These are phyloP conservation scores for Apostasia shenzhenica DNA, from an alignment of 106 monocot genomes.

Conservation along the genomic window DNA sequence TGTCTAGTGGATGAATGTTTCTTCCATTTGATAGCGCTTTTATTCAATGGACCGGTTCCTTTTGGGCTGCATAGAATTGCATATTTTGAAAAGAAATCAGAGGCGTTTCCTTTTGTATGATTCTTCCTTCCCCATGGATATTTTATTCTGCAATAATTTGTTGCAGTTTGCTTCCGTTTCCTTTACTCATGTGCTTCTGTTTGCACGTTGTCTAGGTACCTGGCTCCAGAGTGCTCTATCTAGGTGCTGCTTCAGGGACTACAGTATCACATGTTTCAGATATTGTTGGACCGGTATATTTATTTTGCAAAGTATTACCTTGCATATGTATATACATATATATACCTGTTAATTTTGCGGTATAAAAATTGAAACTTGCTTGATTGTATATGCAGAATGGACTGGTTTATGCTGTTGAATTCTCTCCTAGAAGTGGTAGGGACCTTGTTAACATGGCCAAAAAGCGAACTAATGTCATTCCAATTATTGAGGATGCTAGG, in stretches of 20 bases:
- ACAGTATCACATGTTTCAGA: constrained; percentile 98
- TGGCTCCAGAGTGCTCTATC: constrained; percentile 72
- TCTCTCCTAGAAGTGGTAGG: constrained; percentile 92
- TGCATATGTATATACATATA: neutral
- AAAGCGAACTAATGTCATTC: constrained; percentile 91
- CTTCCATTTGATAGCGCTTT: no score
- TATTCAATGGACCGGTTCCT: no score
- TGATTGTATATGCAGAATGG: constrained; percentile 43
- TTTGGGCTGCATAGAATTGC: no score
- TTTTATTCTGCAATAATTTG: neutral
- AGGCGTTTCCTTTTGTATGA: no score
- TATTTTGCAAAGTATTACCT: neutral
- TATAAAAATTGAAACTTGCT: neutral
- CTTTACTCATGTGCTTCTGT: no score
- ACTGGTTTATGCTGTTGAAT: constrained; percentile 93
- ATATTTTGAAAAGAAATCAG: no score
- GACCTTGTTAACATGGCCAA: constrained; percentile 98
- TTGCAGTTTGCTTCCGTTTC: neutral
- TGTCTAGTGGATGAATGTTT: no score
- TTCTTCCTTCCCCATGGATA: no score
- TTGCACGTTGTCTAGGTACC: constrained; percentile 31
- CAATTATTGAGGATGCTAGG: constrained; percentile 96
- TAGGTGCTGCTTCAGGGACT: constrained; percentile 96
- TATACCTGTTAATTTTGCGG: neutral
- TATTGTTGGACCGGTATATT: constrained; percentile 91